Evolutionary conservation across 1,284 basidiomycete genomes (phyloP).

Genomic region (Moesziomyces globuligerus): DNA sequence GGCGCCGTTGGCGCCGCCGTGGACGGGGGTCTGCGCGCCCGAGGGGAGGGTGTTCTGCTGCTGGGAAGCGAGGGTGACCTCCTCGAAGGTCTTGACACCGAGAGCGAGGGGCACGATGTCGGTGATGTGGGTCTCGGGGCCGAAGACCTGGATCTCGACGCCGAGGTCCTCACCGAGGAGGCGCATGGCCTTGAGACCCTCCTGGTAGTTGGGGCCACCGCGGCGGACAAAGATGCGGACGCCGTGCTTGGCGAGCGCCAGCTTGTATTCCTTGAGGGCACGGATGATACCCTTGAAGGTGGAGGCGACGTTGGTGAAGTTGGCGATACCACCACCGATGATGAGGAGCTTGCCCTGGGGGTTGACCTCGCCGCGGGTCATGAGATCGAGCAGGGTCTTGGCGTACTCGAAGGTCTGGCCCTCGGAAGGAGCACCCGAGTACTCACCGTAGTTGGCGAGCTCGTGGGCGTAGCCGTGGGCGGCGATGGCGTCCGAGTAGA

Average conservation of each 20-base stretch:
- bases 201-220: constrained; percentile 99
- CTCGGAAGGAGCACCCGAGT: constrained; percentile 97
- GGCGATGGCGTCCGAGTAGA: constrained; percentile 90
- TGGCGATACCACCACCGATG: constrained; percentile 99
- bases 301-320: constrained; percentile 99
- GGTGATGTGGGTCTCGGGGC: constrained; percentile 98
- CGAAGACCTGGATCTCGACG: constrained; percentile 93
- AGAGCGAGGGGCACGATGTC: constrained; percentile 97
- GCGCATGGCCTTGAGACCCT: constrained; percentile 98
- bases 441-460: constrained; percentile 99
- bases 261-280: constrained; percentile 92
- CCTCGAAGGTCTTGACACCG: constrained; percentile 72
- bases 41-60: constrained; percentile 67
- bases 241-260: constrained; percentile 57
- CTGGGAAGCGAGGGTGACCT: constrained; percentile 68
- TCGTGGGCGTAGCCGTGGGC: constrained; percentile 96
- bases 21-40: constrained; percentile 49
- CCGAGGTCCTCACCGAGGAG: constrained; percentile 96
- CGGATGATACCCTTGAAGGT: constrained; percentile 99
- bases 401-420: constrained; percentile 99
- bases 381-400: constrained; percentile 97
- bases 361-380: constrained; percentile 76
- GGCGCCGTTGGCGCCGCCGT: constrained; percentile 40
- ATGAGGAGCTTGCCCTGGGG: constrained; percentile 90
- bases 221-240: constrained; percentile 82